These are phyloP conservation scores for Boletus tomentosulus DNA, from an alignment of 768 basidiomycete species.

Conservation along the genomic window DNA sequence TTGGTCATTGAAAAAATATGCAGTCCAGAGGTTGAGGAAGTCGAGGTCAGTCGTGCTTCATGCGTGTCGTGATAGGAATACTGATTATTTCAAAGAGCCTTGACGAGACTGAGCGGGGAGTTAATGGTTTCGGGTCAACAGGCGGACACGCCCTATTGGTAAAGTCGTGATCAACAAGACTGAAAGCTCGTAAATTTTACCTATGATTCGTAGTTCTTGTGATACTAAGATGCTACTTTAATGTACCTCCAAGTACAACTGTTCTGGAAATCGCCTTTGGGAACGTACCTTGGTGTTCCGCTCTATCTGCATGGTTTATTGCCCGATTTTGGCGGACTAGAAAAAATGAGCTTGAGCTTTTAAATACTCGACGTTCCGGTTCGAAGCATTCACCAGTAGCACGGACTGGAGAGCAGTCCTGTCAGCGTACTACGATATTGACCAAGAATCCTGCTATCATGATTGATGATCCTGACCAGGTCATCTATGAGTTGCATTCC, in stretches of 20 bases:
- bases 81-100: conserved; percentile 53
- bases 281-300: too few species aligned
- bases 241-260: not conserved
- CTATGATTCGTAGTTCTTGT: conserved; percentile 7
- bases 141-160: conserved; percentile 69
- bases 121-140: conserved; percentile 91
- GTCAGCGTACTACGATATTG: too few species aligned
- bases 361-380: too few species aligned
- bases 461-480: too few species aligned
- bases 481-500: too few species aligned
- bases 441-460: too few species aligned
- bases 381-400: too few species aligned
- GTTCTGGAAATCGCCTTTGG: too few species aligned
- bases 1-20: conserved; percentile 89
- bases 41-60: conserved; percentile 50
- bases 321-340: too few species aligned
- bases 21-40: conserved; percentile 82
- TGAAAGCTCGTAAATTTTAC: not conserved
- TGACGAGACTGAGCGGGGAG: conserved; percentile 79
- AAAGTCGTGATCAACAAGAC: conserved; percentile 3
- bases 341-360: too few species aligned
- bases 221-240: not conserved
- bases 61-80: not conserved
- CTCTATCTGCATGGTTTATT: too few species aligned
- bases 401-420: too few species aligned